Conservation (phyloP, 164 flowering plant genomes). For the Nelumbo lutea region DNA sequence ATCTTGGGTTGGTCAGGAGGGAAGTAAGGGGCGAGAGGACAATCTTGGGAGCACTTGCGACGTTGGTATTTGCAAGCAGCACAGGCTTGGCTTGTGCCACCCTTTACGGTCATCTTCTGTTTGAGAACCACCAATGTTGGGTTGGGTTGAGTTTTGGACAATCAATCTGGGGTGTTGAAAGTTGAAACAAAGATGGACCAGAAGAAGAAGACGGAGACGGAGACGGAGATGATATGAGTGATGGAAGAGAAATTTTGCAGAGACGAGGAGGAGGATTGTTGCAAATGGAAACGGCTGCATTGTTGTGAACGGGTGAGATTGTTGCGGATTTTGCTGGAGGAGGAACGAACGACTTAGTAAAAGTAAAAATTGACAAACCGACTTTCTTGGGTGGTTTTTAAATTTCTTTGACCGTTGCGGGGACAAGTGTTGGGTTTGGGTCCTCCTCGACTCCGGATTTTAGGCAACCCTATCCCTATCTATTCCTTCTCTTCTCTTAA, state of each 20-base stretch:
- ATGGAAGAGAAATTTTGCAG: neutral
- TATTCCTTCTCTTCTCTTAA: neutral
- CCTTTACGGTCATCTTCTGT: constrained; percentile 28
- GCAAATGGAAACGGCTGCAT: neutral
- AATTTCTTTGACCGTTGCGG: neutral
- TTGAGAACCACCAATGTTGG: neutral
- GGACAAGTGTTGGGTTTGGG: neutral
- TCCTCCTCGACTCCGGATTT: neutral
- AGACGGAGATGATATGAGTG: neutral
- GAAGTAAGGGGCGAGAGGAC: constrained; percentile 58
- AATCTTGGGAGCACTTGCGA: constrained; percentile 46
- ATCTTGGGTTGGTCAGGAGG: constrained; percentile 37
- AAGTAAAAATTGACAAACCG: neutral
- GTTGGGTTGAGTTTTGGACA: neutral
- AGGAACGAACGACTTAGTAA: neutral
- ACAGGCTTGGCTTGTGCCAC: constrained; percentile 50
- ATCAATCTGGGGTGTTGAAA: neutral
- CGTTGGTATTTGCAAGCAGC: constrained; percentile 71
- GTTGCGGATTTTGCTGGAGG: neutral
- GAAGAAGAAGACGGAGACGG: neutral
- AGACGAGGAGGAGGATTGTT: neutral
- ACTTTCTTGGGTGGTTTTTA: neutral
- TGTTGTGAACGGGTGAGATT: neutral
- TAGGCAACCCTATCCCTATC: neutral
- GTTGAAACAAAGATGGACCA: neutral